Evolutionary conservation across 108 stramenopile genomes (phyloP).

Genomic region (Cyclotella baltica): DNA sequence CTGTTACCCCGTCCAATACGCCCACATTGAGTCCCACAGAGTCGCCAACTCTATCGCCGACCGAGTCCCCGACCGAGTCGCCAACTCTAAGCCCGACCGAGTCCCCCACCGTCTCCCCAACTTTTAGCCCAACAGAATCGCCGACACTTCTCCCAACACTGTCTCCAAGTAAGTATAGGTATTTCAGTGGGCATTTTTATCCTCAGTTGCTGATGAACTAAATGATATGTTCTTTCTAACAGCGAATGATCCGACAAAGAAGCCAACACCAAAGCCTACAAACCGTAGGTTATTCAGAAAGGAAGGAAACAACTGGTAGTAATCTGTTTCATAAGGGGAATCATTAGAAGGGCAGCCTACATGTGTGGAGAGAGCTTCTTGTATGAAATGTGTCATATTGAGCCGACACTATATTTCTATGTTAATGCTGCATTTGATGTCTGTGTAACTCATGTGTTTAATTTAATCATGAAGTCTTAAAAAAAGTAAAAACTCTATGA

Average conservation of each 20-base stretch:
- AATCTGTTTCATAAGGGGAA: no score
- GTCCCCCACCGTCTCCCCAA: not conserved
- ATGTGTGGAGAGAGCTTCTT: no score
- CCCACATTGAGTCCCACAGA: not conserved
- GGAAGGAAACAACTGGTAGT: no score
- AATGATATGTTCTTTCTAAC: not conserved
- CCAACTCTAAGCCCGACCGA: not conserved
- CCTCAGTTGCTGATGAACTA: not conserved
- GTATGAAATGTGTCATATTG: no score
- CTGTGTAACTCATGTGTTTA: no score
- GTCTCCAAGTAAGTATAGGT: not conserved
- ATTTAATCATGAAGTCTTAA: no score
- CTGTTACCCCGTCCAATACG: no score
- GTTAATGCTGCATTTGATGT: no score
- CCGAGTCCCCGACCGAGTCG: not conserved
- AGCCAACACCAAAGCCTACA: not conserved
- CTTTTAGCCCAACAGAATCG: not conserved
- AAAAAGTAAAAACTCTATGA: no score
- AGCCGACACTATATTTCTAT: no score
- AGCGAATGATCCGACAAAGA: slow-evolving; percentile 6
- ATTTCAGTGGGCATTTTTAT: not conserved
- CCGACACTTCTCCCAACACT: not conserved
- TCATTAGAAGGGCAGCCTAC: no score
- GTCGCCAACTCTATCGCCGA: no score
- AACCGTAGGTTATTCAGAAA: not conserved